Evolutionary conservation across 768 basidiomycete species (phyloP).

Genomic region (Leccinum subgranulosum): DNA sequence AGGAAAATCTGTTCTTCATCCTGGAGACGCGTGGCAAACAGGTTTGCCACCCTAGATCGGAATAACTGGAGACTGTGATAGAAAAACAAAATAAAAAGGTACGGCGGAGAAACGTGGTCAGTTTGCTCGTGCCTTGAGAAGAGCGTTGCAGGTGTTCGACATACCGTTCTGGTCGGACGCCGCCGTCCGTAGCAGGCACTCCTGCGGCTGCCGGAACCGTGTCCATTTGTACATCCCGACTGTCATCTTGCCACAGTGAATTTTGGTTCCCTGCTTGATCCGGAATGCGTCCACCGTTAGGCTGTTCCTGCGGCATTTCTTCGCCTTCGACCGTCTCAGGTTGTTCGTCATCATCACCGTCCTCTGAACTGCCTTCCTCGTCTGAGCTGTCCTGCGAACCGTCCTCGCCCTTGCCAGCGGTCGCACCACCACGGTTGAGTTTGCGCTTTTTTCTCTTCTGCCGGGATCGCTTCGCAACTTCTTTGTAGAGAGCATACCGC

Average conservation of each 20-base stretch:
- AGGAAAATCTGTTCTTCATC: conserved; percentile 79
- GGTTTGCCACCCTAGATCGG: conserved; percentile 69
- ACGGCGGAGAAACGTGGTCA: neutral
- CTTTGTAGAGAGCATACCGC: conserved; percentile 96
- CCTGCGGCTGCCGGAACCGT: conserved; percentile 40
- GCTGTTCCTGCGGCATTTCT: conserved; percentile 41
- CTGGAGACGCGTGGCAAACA: conserved; percentile 65
- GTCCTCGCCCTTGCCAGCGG: conserved; percentile 52
- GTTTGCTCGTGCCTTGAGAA: neutral
- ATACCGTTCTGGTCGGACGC: conserved; percentile 58
- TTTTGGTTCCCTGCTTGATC: conserved; percentile 41
- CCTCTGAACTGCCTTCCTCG: conserved; percentile 39
- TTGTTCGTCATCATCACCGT: conserved; percentile 44
- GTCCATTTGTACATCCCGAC: conserved; percentile 64
- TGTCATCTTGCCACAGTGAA: conserved; percentile 65
- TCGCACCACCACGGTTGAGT: conserved; percentile 64
- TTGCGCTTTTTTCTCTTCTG: conserved; percentile 81
- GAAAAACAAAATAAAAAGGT: neutral
- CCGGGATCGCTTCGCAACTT: conserved; percentile 77
- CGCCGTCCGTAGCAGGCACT: conserved; percentile 38
- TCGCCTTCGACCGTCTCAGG: conserved; percentile 43
- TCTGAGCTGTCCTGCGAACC: conserved; percentile 36
- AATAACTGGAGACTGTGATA: conserved; percentile 55
- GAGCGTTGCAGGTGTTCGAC: conserved; percentile 20
- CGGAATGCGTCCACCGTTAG: conserved; percentile 21